Conservation (phyloP, 1,284 basidiomycete genomes). For the Tetrapyrgos nigripes region DNA sequence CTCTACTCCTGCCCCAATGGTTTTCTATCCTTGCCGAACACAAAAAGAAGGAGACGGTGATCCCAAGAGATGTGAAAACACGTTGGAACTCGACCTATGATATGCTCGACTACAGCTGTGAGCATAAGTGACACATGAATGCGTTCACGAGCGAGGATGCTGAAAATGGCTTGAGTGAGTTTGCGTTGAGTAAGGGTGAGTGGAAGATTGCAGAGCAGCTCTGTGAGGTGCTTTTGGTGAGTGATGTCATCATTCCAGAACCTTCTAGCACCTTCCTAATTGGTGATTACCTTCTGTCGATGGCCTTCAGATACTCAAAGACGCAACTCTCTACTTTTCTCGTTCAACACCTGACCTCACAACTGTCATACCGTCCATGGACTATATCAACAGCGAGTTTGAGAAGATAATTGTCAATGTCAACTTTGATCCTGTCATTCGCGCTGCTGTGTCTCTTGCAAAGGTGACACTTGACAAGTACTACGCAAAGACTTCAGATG, state of each 20-base stretch:
- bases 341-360: conserved; percentile 21
- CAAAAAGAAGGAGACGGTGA: conserved; percentile 14
- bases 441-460: conserved; percentile 24
- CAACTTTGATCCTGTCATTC: conserved; percentile 18
- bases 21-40: conserved; percentile 18
- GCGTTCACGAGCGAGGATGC: conserved; percentile 4
- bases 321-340: conserved; percentile 30
- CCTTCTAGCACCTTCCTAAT: neutral
- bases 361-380: conserved; percentile 36
- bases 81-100: conserved; percentile 27
- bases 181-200: conserved; percentile 18
- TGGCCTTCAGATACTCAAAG: conserved; percentile 24
- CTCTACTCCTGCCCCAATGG: conserved; percentile 38
- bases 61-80: conserved; percentile 22
- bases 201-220: conserved; percentile 24
- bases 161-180: conserved; percentile 15
- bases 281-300: neutral
- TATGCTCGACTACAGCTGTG: conserved; percentile 19
- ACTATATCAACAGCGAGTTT: conserved; percentile 24
- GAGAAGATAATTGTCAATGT: neutral
- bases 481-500: conserved; percentile 31
- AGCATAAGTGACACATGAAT: conserved; percentile 18
- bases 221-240: conserved; percentile 18
- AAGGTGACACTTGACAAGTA: conserved; percentile 33
- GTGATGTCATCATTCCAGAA: neutral